Base-by-base conservation (phyloP, 169 alveolate genomes). In the Plasmodium ovale region DNA sequence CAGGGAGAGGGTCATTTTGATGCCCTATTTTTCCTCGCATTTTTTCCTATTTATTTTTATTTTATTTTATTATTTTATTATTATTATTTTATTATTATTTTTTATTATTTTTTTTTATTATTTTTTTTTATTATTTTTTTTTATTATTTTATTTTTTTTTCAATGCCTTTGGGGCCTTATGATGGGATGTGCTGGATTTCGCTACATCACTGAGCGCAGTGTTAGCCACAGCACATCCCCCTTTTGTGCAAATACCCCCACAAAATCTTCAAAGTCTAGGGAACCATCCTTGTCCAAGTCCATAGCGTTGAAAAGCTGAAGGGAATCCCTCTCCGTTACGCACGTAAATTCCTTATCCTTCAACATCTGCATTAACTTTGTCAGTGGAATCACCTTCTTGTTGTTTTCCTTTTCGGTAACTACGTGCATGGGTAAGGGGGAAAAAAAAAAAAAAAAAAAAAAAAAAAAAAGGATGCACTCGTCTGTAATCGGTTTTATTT, bases 271-370 rank as follows among this genome's bases (percentile, higher is more conserved):
- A 69, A 85, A 85, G 58, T 85, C 91, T 62, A 85, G 16, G 2
- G 62, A 47, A 25, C 91, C 91, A 12, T 85, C 91, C n/a, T 85
- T 53, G 51, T 85, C 69, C 33, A 85, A 23, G 21, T 85, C 91
- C 91, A 85, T 85, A 3, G 65, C 47, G 21, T 85, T 68, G 62
- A 85, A 69, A 7, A 85, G 42, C 27, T 69, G 67, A 23, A 27
- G 44, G 16, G 91, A 67, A 21, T 85, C 91, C 14, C 87, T 85
- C 44, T 85, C 87, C 7, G 91, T 85, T 37, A 85, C 87, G 39
- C 91, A 85, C 39, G 91, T 85, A 29, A 85, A 85, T 62, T 85
- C 91, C 35, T 85, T 85, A 62, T 85, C 91, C 21, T 39, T 85
- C 37, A 85, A 39, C 91, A 85, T 85, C 27, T 85, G 91, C 87